Evolutionary conservation across 2,329 filamentous ascomycete species (phyloP), one percentile per base, ranked within the genome.

Genomic region (Alternaria incomplexa): DNA sequence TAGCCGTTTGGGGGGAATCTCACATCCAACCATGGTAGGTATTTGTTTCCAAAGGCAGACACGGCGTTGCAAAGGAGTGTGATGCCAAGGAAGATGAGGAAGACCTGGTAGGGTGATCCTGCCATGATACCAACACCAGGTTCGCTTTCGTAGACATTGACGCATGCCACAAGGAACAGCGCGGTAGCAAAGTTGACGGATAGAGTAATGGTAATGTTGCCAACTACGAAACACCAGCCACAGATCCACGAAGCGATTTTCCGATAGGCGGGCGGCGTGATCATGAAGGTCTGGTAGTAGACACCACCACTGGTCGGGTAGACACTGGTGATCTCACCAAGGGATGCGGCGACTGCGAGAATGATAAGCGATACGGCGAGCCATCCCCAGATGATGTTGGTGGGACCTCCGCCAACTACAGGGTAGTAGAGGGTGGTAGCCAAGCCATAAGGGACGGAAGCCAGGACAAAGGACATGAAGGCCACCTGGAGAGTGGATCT

Each of bases 171-270:
- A 54, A 87, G 76, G 77, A 87, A 87, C 15, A 85, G 78, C 4
- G 85, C 81, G n/a, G 85, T 86, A 73, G 90, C 91, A 72, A 93
- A 93, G 82, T 92, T 92, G 75, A 93, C 91, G n/a, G 90, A 87
- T n/a, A 93, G 83, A 0, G 91, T 93, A 70, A 94, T 94, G 68
- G 90, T 93, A 77, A 93, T 90, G 81, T 93, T 93, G 62, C 92
- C 92, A 55, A 93, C 88, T 17, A 92, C 86, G 75, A 91, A 93
- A 22, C 90, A 83, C 91, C 91, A 93, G 63, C 91, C 91, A 68
- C 89, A 91, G 53, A 91, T 87, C 87, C 89, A 93, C 30, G 89
- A 89, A 15, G 89, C 84, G 15, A 91, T 81, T 45, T 85, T 86
- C 56, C 90, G 88, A 81, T 87, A 90, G 15, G 78, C 79, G 25